Base-by-base conservation (phyloP, 345 rosid species). In the Populus ilicifolia region DNA sequence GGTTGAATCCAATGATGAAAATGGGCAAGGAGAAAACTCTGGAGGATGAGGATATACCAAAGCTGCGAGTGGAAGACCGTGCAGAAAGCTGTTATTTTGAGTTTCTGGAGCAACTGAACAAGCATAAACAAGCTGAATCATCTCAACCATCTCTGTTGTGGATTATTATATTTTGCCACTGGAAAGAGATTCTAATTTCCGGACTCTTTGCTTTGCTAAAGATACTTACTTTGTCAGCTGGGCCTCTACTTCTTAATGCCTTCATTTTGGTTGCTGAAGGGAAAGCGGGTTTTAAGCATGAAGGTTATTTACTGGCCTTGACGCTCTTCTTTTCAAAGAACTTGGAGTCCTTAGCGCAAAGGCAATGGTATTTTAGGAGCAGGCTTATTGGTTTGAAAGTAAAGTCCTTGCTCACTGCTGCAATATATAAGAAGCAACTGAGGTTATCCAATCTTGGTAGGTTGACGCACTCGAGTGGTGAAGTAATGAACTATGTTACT, bases 191-290 rank as follows among this genome's bases (percentile, higher is more conserved):
- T 83, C 46, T 93, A 4, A 48, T 86, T 50, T 93, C 98, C 9
- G 98, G 98, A 35, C 88, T 89, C 83, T 94, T 94, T 69, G 99
- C 99, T 5, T 82, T 93, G 80, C 71, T 87, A 65, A 95, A 93
- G 89, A 84, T 93, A 65, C 83, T 95, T 62, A 85, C 98, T 6
- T 2, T 91, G 11, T 93, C 99, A 2, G 82, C 93, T 1, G 99
- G 99, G 80, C 99, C 98, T 68, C 74, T 93, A 81, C 88, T 93
- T 70, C 89, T 93, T n/a, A 92, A 93, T 75, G 89, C 93, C 63
- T 95, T 93, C 87, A 95, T 95, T 79, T 82, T 89, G 83, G 98
- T 93, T 27, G 94, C 98, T 20, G 94, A 93, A 85, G 99, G 98
- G 50, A 86, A 90, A 25, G 83, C 73, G 75, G 70, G 83, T 70